phyloP scores from a whole-genome alignment of 306 rosid species.

The Fagus sylvatica region DNA sequence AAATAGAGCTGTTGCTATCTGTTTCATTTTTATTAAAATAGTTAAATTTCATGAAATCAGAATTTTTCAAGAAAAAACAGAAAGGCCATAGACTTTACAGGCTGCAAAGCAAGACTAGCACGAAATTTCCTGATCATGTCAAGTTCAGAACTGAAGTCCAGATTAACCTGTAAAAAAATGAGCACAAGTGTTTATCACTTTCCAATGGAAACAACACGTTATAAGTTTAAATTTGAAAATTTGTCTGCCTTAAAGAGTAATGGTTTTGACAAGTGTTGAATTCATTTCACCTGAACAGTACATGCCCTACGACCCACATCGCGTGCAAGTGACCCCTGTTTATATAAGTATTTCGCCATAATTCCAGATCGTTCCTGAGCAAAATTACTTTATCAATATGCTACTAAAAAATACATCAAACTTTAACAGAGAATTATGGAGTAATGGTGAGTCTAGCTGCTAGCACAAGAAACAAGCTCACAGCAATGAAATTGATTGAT shows the following conservation, averaged over 20 bases:
- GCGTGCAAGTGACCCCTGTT: constrained; percentile 91
- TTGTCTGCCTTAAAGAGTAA: no score
- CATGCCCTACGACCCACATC: constrained; percentile 98
- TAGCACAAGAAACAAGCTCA: no score
- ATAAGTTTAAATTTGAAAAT: constrained; percentile 3
- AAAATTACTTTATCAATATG: constrained; percentile 36
- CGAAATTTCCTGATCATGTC: constrained; percentile 96
- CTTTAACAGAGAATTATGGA: no score
- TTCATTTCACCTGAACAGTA: constrained; percentile 82
- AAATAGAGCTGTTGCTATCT: constrained; percentile 98
- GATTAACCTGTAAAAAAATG: constrained; percentile 65
- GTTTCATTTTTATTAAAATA: constrained; percentile 34
- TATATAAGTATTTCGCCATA: constrained; percentile 87
- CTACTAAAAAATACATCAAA: no score
- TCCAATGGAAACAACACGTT: constrained; percentile 12
- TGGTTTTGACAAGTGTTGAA: constrained; percentile 10
- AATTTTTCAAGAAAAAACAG: constrained; percentile 18
- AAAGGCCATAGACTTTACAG: constrained; percentile 51
- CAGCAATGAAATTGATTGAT: no score
- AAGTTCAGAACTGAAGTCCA: constrained; percentile 90
- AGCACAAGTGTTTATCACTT: constrained; percentile 10
- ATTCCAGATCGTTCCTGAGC: constrained; percentile 87
- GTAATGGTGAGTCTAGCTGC: no score
- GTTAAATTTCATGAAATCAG: constrained; percentile 27
- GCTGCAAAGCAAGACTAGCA: constrained; percentile 91